Conservation (phyloP, 768 basidiomycete genomes). For the Amanita molliuscula region DNA sequence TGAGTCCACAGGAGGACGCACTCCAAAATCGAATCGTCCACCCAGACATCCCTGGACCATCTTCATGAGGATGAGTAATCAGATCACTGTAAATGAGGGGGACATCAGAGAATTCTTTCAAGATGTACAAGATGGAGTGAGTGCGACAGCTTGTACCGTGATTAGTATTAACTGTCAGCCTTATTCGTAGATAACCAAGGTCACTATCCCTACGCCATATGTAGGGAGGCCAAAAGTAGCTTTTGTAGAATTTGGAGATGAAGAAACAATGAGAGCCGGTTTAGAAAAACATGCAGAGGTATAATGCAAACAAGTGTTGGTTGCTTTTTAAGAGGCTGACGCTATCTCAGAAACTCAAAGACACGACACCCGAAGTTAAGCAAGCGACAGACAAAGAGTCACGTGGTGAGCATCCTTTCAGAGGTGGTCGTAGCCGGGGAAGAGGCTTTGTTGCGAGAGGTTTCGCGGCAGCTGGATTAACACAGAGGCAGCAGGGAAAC, state of each 20-base stretch:
- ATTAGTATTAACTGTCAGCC: constrained; percentile 3
- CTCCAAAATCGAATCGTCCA: constrained; percentile 57
- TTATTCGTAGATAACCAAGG: constrained; percentile 47
- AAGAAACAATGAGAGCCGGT: constrained; percentile 75
- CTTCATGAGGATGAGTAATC: constrained; percentile 57
- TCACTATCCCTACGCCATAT: constrained; percentile 44
- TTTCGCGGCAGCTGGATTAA: constrained; percentile 64
- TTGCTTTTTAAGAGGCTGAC: not conserved
- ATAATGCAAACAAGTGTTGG: constrained; percentile 12
- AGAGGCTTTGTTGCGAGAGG: constrained; percentile 46
- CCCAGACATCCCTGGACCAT: constrained; percentile 76
- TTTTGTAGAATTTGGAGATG: constrained; percentile 87
- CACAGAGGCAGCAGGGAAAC: constrained; percentile 14
- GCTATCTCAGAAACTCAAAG: constrained; percentile 55
- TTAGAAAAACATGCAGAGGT: constrained; percentile 70
- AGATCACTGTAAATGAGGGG: constrained; percentile 39
- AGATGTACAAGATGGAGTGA: constrained; percentile 56
- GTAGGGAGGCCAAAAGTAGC: constrained; percentile 51
- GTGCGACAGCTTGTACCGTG: constrained; percentile 15
- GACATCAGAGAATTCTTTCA: constrained; percentile 73
- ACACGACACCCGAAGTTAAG: constrained; percentile 53
- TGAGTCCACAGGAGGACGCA: constrained; percentile 54
- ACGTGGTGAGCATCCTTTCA: constrained; percentile 24
- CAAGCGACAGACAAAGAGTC: constrained; percentile 54
- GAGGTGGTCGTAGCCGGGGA: constrained; percentile 25